Evolutionary conservation across 331 rosid species (phyloP).

Genomic region (Spiraea crenata): DNA sequence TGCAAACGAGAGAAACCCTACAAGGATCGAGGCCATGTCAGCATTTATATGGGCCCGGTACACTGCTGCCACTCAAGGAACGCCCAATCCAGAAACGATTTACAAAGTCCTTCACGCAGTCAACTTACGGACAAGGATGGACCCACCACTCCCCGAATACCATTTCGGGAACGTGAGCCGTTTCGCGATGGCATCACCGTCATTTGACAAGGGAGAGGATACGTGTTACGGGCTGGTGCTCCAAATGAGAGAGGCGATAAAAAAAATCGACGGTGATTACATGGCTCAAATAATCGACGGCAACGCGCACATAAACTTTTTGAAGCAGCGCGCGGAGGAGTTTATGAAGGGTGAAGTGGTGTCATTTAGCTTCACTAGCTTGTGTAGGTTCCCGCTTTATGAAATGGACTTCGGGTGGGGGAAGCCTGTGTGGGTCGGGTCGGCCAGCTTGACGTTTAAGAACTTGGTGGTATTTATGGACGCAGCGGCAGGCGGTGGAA

Average conservation of each 20-base stretch:
- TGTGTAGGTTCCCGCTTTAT: conserved; percentile 39
- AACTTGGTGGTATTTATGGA: conserved; percentile 29
- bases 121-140: conserved; percentile 27
- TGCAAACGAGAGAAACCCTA: conserved; percentile 14
- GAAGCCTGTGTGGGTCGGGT: conserved; percentile 32
- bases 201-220: conserved; percentile 10
- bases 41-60: conserved; percentile 37
- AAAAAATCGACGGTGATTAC: conserved; percentile 11
- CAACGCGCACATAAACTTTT: neutral
- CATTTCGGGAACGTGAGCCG: conserved; percentile 35
- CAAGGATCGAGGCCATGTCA: conserved; percentile 33
- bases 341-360: conserved; percentile 29
- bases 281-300: conserved; percentile 8
- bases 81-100: neutral
- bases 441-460: conserved; percentile 27
- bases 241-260: conserved; percentile 24
- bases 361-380: conserved; percentile 29
- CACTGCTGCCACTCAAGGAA: conserved; percentile 4
- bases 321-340: conserved; percentile 12
- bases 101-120: conserved; percentile 25
- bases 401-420: conserved; percentile 47
- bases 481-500: conserved; percentile 27
- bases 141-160: conserved; percentile 31
- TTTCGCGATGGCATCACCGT: conserved; percentile 9
- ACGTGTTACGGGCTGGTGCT: conserved; percentile 6